phyloP scores from a whole-genome alignment of 2,329 filamentous ascomycete species.

The Phaeosphaeriaceae sp. region DNA sequence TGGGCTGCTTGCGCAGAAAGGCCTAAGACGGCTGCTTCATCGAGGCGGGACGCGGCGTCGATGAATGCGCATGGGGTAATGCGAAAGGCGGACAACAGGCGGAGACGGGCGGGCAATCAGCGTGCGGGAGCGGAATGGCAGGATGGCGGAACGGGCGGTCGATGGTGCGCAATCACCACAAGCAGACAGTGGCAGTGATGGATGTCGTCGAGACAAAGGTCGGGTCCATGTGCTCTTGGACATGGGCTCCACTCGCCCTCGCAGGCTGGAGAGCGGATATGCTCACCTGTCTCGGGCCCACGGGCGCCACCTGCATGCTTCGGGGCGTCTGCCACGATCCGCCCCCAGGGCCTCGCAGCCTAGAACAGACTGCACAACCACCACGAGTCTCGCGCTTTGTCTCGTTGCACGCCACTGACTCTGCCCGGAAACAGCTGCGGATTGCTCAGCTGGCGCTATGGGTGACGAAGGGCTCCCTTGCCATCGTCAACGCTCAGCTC shows the following conservation, averaged over 20 bases:
- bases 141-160: neutral
- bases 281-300: conserved; percentile 11
- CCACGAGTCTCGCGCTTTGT: conserved; percentile 12
- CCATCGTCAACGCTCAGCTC: neutral
- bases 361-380: conserved; percentile 13
- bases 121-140: neutral
- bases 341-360: conserved; percentile 7
- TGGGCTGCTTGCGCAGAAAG: conserved; percentile 41
- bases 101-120: conserved; percentile 10
- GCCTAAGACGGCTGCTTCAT: conserved; percentile 50
- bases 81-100: neutral
- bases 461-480: conserved; percentile 5
- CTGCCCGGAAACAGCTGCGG: conserved; percentile 8
- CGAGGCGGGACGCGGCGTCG: conserved; percentile 34
- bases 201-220: conserved; percentile 10
- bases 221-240: conserved; percentile 7
- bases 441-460: neutral
- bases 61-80: conserved; percentile 28
- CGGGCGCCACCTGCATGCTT: conserved; percentile 20
- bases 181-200: neutral
- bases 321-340: conserved; percentile 3
- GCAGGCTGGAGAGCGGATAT: conserved; percentile 11
- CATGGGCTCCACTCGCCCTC: conserved; percentile 20
- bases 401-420: conserved; percentile 4
- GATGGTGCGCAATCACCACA: conserved; percentile 2